phyloP scores from a whole-genome alignment of 2,329 filamentous ascomycete genomes.

The Aspergillus piperis region DNA sequence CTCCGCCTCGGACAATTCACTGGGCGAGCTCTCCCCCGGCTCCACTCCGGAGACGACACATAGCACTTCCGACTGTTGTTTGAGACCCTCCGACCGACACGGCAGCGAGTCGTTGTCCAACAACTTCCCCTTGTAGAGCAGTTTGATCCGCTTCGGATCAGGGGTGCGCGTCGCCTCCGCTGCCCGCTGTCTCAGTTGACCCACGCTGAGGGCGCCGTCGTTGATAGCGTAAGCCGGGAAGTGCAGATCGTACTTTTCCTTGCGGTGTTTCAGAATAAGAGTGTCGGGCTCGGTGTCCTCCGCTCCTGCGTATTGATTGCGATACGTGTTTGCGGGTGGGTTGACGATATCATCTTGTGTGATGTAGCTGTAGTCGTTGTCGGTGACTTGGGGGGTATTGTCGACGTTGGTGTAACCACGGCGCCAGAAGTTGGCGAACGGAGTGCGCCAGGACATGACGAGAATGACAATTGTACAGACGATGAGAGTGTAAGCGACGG shows the following conservation, averaged over 20 bases:
- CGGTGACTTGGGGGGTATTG: slow-evolving; percentile 37
- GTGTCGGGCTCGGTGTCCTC: slow-evolving; percentile 45
- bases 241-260: slow-evolving; percentile 44
- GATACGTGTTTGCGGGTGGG: slow-evolving; percentile 20
- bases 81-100: slow-evolving; percentile 48
- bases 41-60: slow-evolving; percentile 47
- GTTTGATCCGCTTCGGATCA: slow-evolving; percentile 41
- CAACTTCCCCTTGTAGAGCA: slow-evolving; percentile 51
- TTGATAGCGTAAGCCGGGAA: slow-evolving; percentile 52
- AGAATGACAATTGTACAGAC: slow-evolving; percentile 31
- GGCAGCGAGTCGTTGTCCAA: slow-evolving; percentile 44
- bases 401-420: slow-evolving; percentile 31
- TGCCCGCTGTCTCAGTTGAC: slow-evolving; percentile 43
- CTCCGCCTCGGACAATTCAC: slow-evolving; percentile 36
- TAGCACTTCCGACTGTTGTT: slow-evolving; percentile 51
- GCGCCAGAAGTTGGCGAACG: slow-evolving; percentile 35
- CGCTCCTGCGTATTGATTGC: slow-evolving; percentile 15
- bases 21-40: slow-evolving; percentile 32
- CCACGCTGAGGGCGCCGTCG: slow-evolving; percentile 46
- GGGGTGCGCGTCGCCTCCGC: slow-evolving; percentile 39
- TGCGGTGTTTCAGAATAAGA: slow-evolving; percentile 46
- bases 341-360: slow-evolving; percentile 39
- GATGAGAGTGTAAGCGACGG: slow-evolving; percentile 30
- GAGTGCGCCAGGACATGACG: slow-evolving; percentile 40
- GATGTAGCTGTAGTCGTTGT: slow-evolving; percentile 44